Evolutionary conservation across 83 land plant species (phyloP), one percentile per base, ranked within the genome.

Genomic region (Thuja plicata): DNA sequence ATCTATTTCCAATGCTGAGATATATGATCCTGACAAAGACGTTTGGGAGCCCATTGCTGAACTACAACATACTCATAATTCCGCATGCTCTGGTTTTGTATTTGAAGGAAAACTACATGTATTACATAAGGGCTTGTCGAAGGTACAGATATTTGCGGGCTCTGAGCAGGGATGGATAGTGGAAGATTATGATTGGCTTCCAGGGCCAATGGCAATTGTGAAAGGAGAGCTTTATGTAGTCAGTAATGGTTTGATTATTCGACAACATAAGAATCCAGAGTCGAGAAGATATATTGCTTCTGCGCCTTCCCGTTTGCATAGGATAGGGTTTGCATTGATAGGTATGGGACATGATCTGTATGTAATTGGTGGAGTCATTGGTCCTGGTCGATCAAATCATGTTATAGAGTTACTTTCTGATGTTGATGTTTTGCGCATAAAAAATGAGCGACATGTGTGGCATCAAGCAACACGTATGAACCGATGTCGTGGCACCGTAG

Each of bases 151-250:
- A 19, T 91, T 94, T 87, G 96, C 96, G 55, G 83, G 85, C 15
- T 34, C 86, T 41, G 87, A 84, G 40, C 87, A 88, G 38, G 89
- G 92, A 17, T 97, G 99, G 99, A 70, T 60, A 32, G 96, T 92
- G 13, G 91, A 91, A 80, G 97, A 97, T 46, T 93, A 90, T 85
- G 89, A 88, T 17, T 95, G 96, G 98, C 93, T 92, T 38, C 96
- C 93, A 78, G 98, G 99, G 86, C 96, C 95, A 48, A 95, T 96
- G 98, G 95, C 99, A 41, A 91, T 95, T 46, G 99, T 97, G 86
- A 90, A 92, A 35, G 96, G 89, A 43, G 94, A 91, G 86, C 91
- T 94, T 9, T 98, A 94, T 88, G 96, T 94, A 37, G 91, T 98
- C 88, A 92, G 92, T 60, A 91, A 96, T 87, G 93, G 95, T 40